Percentiles rank a stretch among this genome's conserved stretches.
Evolutionary conservation across 2,329 filamentous ascomycete genomes (phyloP).

Genomic region (Daldinia sp.): DNA sequence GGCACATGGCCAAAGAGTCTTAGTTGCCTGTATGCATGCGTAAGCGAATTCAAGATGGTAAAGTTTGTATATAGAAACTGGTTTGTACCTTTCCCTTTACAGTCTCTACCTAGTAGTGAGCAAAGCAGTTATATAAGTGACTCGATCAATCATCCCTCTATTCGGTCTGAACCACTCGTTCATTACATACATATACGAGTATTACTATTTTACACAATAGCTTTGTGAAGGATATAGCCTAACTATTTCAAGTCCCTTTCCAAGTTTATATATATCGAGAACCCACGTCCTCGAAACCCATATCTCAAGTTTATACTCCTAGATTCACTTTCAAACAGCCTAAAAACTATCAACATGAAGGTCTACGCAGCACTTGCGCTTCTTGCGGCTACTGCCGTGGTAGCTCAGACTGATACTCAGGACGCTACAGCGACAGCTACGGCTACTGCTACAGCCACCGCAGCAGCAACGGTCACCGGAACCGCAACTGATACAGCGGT

Average conservation of each 20-base stretch:
- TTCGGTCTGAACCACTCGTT: conserved; percentile 9
- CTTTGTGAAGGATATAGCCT: conserved; percentile 7
- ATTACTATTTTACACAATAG: conserved; percentile 11
- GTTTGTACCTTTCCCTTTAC: conserved; percentile 9
- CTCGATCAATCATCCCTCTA: conserved; percentile 19
- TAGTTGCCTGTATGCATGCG: conserved; percentile 28
- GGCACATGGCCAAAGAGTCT: conserved; percentile 13
- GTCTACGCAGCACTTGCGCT: conserved; percentile 29
- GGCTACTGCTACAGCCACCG: conserved; percentile 11
- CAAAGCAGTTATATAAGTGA: conserved; percentile 37
- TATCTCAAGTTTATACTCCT: not conserved
- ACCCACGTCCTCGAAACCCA: not conserved
- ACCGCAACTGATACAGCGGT: conserved; percentile 16
- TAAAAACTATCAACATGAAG: conserved; percentile 41
- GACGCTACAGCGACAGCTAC: conserved; percentile 37
- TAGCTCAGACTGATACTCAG: conserved; percentile 36
- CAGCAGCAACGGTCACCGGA: not conserved
- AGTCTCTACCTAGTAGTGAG: conserved; percentile 1
- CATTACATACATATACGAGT: conserved; percentile 22
- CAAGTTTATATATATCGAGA: not conserved
- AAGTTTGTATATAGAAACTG: conserved; percentile 34
- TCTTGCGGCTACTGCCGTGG: conserved; percentile 34
- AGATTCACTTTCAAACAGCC: not conserved
- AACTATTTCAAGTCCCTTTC: conserved; percentile 3
- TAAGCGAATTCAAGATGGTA: conserved; percentile 23